A percentile compares a stretch with the other conserved stretches of the same genome.
phyloP scores from a whole-genome alignment of 1,284 basidiomycete genomes.

The Lentinula novae-zelandiae region DNA sequence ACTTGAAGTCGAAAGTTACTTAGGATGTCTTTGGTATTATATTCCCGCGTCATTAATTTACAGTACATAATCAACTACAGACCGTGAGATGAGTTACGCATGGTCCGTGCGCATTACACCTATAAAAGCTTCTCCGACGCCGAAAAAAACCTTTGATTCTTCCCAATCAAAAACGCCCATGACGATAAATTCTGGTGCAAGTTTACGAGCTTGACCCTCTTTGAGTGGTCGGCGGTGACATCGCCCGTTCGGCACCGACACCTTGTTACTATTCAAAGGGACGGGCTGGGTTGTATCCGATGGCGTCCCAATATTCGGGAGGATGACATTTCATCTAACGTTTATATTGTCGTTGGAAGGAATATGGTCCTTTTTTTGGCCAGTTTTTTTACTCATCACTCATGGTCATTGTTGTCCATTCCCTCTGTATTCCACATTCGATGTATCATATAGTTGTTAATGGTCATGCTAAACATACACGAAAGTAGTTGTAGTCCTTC shows the following conservation, averaged over 20 bases:
- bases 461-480: too few species aligned
- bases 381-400: background rate
- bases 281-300: conserved; percentile 41
- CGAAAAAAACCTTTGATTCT: conserved; percentile 35
- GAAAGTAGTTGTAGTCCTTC: too few species aligned
- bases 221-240: conserved; percentile 40
- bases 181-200: conserved; percentile 40
- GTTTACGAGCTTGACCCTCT: conserved; percentile 41
- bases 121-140: background rate
- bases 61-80: too few species aligned
- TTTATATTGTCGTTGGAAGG: too few species aligned
- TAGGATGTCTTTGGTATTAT: too few species aligned
- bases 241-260: conserved; percentile 48
- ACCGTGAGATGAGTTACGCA: too few species aligned
- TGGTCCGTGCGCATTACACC: background rate
- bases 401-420: too few species aligned
- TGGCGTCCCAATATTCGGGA: conserved; percentile 27
- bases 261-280: conserved; percentile 46
- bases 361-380: background rate
- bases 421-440: too few species aligned
- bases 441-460: too few species aligned
- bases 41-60: too few species aligned
- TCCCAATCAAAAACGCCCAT: conserved; percentile 49
- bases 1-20: too few species aligned
- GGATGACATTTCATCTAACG: too few species aligned